Base-by-base conservation (phyloP, 768 basidiomycete genomes). In the Mycena chlorophos region DNA sequence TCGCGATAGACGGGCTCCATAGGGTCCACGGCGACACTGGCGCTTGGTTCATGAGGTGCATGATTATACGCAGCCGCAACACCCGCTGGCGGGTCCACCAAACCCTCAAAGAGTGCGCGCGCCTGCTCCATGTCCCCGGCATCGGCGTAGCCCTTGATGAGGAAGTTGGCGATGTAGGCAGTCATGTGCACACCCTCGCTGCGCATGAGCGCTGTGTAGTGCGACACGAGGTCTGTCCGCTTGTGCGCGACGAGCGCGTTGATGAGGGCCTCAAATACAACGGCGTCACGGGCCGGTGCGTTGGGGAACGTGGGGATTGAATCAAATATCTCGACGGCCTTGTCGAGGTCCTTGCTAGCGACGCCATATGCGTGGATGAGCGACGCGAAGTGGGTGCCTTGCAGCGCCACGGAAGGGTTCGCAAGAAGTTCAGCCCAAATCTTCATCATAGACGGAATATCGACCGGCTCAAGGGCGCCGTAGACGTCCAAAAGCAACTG, bases 61-160 rank as follows among this genome's bases (percentile, higher is more conserved):
- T 95, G 96, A 68, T 98, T 98, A 61, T 91, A 86, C 2, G 89
- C 79, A 1, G 94, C 94, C 2, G 95, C 94, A 16, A 95, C 81
- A 30, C 94, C 94, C 27, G 81, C 80, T 0, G 90, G 80, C 0
- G 93, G 88, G 65, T 98, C 94, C 14, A 76, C 72, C 67, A 98
- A 76, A 8, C 77, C 69, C 69, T 94, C 91, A 69, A 99, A 99
- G 52, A 95, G 73, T 29, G 68, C 71, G 31, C 95, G 78, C 1
- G 96, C 87, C 52, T 82, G 75, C 16, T 83, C 85, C 51, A 98
- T 75, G 38, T 88, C 76, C 17, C 87, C 87, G 1, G 78, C 79
- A 25, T 85, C 80, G 0, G 94, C 77, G 57, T 78, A 85, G 0
- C 85, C 86, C 66, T 84, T 82, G 73, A 94, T 90, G 64, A 92